Conservation (phyloP, 164 flowering plant species). For the Annona cherimola region DNA sequence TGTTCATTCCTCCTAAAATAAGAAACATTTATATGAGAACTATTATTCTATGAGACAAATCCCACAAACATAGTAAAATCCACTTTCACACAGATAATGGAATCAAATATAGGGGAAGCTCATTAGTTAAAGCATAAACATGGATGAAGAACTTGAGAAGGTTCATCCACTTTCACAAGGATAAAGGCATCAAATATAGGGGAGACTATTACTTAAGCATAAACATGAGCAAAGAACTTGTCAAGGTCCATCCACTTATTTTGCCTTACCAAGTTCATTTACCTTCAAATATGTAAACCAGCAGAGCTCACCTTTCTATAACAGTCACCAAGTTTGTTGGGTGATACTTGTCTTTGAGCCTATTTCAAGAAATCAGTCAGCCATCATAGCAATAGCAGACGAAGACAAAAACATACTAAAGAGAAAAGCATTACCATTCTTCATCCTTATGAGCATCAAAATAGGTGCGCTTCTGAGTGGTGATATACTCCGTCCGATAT, state of each 20-base stretch:
- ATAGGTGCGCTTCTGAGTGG: constrained; percentile 84
- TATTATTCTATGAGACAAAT: neutral
- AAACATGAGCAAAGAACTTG: neutral
- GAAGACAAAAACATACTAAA: neutral
- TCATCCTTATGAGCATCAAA: constrained; percentile 93
- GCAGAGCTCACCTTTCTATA: constrained; percentile 70
- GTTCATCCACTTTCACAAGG: neutral
- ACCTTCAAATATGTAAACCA: neutral
- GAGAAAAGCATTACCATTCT: constrained; percentile 59
- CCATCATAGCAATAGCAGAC: constrained; percentile 9
- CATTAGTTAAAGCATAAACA: neutral
- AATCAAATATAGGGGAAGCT: neutral
- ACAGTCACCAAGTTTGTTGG: constrained; percentile 82
- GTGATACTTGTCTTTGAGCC: constrained; percentile 96
- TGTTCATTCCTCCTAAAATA: constrained; percentile 80
- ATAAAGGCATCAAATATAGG: neutral
- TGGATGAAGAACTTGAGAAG: neutral
- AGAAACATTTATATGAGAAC: neutral
- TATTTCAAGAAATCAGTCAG: constrained; percentile 22
- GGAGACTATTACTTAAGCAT: neutral
- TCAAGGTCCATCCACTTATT: neutral
- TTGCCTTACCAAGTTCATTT: neutral
- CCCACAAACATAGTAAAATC: neutral
- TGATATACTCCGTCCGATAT: constrained; percentile 85
- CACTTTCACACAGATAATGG: neutral